phyloP scores from a whole-genome alignment of 495 filamentous ascomycete species.

The Hypoxylon lienhwacheense region DNA sequence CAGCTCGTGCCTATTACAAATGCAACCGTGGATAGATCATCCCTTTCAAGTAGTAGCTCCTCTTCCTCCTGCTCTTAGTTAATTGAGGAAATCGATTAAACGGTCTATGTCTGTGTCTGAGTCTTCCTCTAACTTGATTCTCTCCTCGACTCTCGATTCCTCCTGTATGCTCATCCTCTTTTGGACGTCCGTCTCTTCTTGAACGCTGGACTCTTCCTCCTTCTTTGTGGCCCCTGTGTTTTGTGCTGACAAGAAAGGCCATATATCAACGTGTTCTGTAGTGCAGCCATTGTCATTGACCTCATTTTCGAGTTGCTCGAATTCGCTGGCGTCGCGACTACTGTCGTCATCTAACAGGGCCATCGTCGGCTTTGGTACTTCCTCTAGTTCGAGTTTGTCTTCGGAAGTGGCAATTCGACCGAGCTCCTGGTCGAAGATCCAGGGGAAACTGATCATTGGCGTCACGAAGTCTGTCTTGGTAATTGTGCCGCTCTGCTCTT shows the following conservation, averaged over 20 bases:
- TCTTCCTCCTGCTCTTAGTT: background rate
- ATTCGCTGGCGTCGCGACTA: slow-evolving; percentile 31
- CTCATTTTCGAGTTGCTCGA: slow-evolving; percentile 12
- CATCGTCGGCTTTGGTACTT: slow-evolving; percentile 18
- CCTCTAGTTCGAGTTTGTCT: slow-evolving; percentile 24
- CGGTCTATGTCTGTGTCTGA: slow-evolving; percentile 25
- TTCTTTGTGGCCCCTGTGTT: background rate
- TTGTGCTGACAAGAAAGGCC: background rate
- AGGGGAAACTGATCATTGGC: slow-evolving; percentile 92
- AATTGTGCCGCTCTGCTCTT: slow-evolving; percentile 37
- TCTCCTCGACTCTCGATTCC: slow-evolving; percentile 10
- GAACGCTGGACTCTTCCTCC: background rate
- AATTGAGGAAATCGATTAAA: slow-evolving; percentile 8
- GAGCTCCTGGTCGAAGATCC: slow-evolving; percentile 77
- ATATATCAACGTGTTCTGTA: background rate
- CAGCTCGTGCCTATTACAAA: no score
- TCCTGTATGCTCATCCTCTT: no score
- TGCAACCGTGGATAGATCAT: no score
- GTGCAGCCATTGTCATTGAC: background rate
- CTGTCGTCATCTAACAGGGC: slow-evolving; percentile 16
- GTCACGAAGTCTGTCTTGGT: no score
- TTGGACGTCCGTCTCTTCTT: no score
- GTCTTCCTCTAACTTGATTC: slow-evolving; percentile 26
- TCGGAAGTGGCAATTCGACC: slow-evolving; percentile 63
- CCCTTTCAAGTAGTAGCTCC: no score